phyloP scores from a whole-genome alignment of 805 yeast species.

The Myxozyma sirexii region DNA sequence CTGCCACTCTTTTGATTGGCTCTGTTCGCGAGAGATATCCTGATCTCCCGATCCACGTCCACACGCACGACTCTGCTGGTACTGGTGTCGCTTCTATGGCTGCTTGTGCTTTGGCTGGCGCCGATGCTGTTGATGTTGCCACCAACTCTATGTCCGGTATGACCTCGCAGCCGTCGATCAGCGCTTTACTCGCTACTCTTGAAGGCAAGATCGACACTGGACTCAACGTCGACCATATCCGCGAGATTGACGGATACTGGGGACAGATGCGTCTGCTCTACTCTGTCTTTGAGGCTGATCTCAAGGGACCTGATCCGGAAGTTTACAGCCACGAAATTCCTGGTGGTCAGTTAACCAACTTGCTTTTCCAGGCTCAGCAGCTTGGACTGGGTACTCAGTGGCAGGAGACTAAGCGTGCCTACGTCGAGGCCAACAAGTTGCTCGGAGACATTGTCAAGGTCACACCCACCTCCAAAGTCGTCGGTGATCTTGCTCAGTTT shows the following conservation, averaged over 20 bases:
- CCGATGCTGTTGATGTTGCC: slow-evolving; percentile 97
- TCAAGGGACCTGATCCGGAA: slow-evolving; percentile 99
- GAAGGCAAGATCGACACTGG: slow-evolving; percentile 84
- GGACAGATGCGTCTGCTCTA: slow-evolving; percentile 96
- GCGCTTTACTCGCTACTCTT: slow-evolving; percentile 87
- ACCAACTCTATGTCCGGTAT: slow-evolving; percentile 96
- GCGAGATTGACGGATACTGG: slow-evolving; percentile 94
- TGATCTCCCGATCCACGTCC: slow-evolving; percentile 94
- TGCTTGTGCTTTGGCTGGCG: slow-evolving; percentile 93
- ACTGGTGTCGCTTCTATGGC: slow-evolving; percentile 98
- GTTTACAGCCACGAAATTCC: slow-evolving; percentile 98
- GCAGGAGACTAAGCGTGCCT: slow-evolving; percentile 93
- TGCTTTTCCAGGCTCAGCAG: slow-evolving; percentile 98
- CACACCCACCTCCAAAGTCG: slow-evolving; percentile 99
- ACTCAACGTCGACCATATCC: slow-evolving; percentile 63
- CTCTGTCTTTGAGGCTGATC: slow-evolving; percentile 96
- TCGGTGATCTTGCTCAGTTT: slow-evolving; percentile 99
- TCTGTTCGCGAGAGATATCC: slow-evolving; percentile 86
- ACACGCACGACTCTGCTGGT: slow-evolving; percentile 99
- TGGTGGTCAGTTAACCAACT: slow-evolving; percentile 98
- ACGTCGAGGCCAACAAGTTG: slow-evolving; percentile 84
- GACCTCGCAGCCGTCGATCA: slow-evolving; percentile 97
- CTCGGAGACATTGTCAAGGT: slow-evolving; percentile 98
- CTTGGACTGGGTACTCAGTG: slow-evolving; percentile 97
- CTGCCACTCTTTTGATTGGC: slow-evolving; percentile 80